phyloP scores from a whole-genome alignment of 1,284 basidiomycete species.

The Pyrrhoderma noxium region DNA sequence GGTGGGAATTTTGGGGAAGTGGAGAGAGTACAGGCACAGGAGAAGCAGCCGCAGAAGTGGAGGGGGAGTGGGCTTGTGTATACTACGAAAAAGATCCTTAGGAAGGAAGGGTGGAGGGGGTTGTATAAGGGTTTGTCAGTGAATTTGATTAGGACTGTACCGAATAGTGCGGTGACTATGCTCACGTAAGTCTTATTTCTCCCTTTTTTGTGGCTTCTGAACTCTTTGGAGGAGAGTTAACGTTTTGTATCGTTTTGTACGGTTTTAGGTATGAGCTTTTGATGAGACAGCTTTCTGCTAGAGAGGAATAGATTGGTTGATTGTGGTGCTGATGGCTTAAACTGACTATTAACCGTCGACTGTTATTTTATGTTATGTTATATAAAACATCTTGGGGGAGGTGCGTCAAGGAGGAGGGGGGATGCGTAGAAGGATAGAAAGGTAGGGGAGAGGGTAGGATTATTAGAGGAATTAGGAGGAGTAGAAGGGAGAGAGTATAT shows the following conservation, averaged over 20 bases:
- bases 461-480: too few species aligned
- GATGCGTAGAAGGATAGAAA: too few species aligned
- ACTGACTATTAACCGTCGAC: too few species aligned
- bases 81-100: conserved; percentile 66
- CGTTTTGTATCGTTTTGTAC: too few species aligned
- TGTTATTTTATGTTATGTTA: too few species aligned
- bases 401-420: too few species aligned
- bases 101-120: conserved; percentile 78
- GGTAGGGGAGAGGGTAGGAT: too few species aligned
- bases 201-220: conserved; percentile 5
- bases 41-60: too few species aligned
- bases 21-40: conserved; percentile 9
- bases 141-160: conserved; percentile 87
- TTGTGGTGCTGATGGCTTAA: too few species aligned
- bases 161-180: conserved; percentile 90
- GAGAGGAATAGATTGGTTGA: not conserved
- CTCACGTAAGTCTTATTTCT: conserved; percentile 66
- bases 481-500: too few species aligned
- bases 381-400: too few species aligned
- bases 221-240: too few species aligned
- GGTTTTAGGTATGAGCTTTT: conserved; percentile 54
- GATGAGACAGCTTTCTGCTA: conserved; percentile 50
- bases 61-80: conserved; percentile 58
- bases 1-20: conserved; percentile 14
- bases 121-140: conserved; percentile 88